These are phyloP conservation scores for Ceratonia siliqua DNA, from an alignment of 306 rosid species.

Conservation along the genomic window DNA sequence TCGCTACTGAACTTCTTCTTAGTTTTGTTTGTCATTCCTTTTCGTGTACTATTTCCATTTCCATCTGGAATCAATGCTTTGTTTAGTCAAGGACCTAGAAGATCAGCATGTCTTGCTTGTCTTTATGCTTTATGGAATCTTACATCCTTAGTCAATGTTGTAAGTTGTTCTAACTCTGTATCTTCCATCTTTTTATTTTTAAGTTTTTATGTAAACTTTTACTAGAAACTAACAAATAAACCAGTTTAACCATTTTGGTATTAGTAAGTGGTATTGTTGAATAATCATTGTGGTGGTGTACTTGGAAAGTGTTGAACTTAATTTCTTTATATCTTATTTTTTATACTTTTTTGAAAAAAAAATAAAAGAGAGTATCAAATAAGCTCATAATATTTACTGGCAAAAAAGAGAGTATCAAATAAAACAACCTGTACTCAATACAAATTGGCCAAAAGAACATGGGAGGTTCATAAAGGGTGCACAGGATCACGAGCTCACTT, in stretches of 20 bases:
- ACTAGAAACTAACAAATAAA: not conserved
- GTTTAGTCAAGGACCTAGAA: slow-evolving; percentile 95
- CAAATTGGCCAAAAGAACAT: too few relatives aligned
- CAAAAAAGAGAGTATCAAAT: too few relatives aligned
- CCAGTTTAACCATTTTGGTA: not conserved
- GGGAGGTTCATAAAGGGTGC: too few relatives aligned
- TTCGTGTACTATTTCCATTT: slow-evolving; percentile 78
- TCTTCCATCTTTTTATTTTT: not conserved
- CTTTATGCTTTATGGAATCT: slow-evolving; percentile 93
- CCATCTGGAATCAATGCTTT: slow-evolving; percentile 96
- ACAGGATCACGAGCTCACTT: too few relatives aligned
- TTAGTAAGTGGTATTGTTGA: not conserved
- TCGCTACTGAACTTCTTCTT: slow-evolving; percentile 69
- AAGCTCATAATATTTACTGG: too few relatives aligned
- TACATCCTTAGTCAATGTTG: slow-evolving; percentile 92
- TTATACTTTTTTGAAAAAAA: not conserved
- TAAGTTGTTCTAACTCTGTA: slow-evolving; percentile 49
- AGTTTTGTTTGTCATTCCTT: slow-evolving; percentile 80
- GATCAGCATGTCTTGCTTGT: slow-evolving; percentile 86
- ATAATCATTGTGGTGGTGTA: not conserved
- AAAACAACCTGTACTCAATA: too few relatives aligned
- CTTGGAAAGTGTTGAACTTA: not conserved
- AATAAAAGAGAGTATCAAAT: too few relatives aligned
- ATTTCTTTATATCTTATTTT: not conserved
- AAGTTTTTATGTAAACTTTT: not conserved